Evolutionary conservation across 2,329 filamentous ascomycete species (phyloP).

Genomic region (Lasiodiplodia hormozganensis): DNA sequence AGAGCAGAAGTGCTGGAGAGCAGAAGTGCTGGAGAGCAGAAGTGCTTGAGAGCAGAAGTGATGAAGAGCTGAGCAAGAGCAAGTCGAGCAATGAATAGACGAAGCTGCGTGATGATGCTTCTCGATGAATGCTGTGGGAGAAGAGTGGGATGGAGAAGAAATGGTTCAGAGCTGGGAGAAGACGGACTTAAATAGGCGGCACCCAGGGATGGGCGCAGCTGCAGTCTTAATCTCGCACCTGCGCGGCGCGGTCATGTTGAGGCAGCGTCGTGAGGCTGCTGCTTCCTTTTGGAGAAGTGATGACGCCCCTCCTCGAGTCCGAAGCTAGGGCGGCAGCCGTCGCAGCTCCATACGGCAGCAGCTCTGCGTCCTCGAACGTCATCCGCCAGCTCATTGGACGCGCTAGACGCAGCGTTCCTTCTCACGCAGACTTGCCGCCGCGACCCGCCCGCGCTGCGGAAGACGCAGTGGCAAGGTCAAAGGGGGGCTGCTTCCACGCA

Average conservation of each 20-base stretch:
- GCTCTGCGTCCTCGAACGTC: neutral
- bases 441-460: no score
- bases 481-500: no score
- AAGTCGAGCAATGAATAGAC: neutral
- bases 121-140: neutral
- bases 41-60: neutral
- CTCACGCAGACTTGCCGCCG: no score
- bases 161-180: neutral
- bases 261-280: neutral
- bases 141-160: neutral
- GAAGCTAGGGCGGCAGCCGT: neutral
- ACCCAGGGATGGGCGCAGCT: neutral
- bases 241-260: neutral
- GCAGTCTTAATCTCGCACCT: neutral
- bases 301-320: neutral
- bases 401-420: no score
- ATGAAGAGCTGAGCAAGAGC: neutral
- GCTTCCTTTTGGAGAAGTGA: neutral
- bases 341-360: neutral
- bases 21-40: neutral
- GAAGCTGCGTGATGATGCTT: neutral
- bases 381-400: no score
- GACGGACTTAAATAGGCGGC: neutral
- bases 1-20: neutral
- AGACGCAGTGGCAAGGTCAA: no score